Base-by-base conservation (phyloP, 208 protist species). In the Leishmania martiniquensis region DNA sequence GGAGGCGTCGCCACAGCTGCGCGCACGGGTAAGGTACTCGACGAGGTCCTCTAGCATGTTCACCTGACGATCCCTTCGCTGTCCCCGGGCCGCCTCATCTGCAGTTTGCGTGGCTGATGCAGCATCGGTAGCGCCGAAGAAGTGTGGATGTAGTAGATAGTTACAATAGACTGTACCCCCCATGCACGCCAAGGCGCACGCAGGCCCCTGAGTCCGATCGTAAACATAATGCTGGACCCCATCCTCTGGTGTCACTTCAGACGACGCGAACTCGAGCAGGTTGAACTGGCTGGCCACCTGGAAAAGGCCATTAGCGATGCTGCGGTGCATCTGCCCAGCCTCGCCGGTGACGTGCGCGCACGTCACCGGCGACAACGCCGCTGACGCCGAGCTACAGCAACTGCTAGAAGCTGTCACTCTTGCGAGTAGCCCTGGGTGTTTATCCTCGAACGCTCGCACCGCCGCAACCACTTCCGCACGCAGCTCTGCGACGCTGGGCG, bases 241-340 rank as follows among this genome's bases (percentile, higher is more conserved):
- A 12, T 81, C 73, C 78, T 94, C 89, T 0, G 92, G 90, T 22
- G 68, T 79, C 29, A 87, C 77, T 3, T 25, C 65, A 7, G 77
- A 29, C 0, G 68, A 75, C 54, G 85, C 72, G 57, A 96, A 93
- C 82, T 96, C 92, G 6, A 96, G 84, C 51, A 89, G 73, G 72
- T 96, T 96, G 44, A 96, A 93, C 80, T 96, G 90, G n/a, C 90
- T 94, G 9, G 92, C 88, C 1, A 84, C 92, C 75, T 95, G 88
- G 45, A 93, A 94, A 44, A 94, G 68, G 4, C 81, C 89, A 51
- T 83, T 69, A 1, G 77, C 74, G 44, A 72, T 80, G 63, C 51
- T 42, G 29, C n/a, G 37, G 68, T 89, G 86, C 74, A 83, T 29
- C 51, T 63, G 62, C 0, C 76, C 45, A 10, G 69, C 80, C 69